Base-by-base conservation (phyloP, 305 asterid species). In the Striga hermonthica region DNA sequence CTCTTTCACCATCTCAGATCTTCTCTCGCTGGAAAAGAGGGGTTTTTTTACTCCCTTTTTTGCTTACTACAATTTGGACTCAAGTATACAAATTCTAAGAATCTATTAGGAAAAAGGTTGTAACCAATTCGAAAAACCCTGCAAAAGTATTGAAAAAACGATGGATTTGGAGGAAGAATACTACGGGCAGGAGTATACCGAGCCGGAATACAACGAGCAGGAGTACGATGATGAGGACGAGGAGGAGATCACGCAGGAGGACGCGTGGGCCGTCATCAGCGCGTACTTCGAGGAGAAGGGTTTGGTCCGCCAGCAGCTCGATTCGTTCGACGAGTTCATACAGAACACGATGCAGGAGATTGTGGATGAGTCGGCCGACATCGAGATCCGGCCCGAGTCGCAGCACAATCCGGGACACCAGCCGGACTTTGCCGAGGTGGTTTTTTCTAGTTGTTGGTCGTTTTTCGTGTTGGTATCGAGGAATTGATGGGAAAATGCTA, bases 321-420 rank as follows among this genome's bases (percentile, higher is more conserved):
- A 93, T 58, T 93, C 98, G 0, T 93, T 93, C 77, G 98, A 93
- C 44, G 98, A 93, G 82, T 93, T 93, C 62, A 93, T 93, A 57
- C 95, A 90, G 81, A 93, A 93, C 65, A 93, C 97, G 7, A 93
- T 93, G 98, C 98, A 93, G 52, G 98, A 93, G 67, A 93, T 93
- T 57, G 98, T 93, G 5, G 98, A 93, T 13, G 96, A 93, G 75
- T 86, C 97, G 0, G 85, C 97, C 5, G 91, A 90, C 56, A 93
- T 93, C 54, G 97, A 93, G 89, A 90, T 93, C 82, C 91, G 96
- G 11, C 98, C 98, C 45, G 98, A 89, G 72, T 87, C 92, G 9
- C 57, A 50, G 57, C 57, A 50, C 9, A 50, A 50, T 34, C 57
- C 57, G 57, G 57, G 57, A 6, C 57, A 50, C 57, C 57, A 50